Percentiles rank a stretch among this genome's conserved stretches.
Conservation (phyloP, 2,329 filamentous ascomycete species). For the Rugonectria rugulosa region DNA sequence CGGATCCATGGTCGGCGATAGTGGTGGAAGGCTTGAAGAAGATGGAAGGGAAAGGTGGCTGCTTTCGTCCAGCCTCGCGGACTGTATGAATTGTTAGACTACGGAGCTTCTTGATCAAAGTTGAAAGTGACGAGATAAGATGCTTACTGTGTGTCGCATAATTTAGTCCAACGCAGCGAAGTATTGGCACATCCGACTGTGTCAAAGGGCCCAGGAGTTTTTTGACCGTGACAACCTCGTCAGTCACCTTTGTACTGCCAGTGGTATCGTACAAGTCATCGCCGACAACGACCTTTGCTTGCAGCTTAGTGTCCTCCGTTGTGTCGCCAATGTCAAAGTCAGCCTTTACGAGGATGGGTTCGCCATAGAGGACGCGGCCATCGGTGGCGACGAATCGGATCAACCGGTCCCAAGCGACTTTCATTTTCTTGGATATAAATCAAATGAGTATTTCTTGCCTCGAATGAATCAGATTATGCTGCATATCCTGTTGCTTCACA, state of each 20-base stretch:
- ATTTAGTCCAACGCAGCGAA: slow-evolving; percentile 67
- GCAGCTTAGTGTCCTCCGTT: slow-evolving; percentile 54
- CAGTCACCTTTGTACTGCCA: slow-evolving; percentile 57
- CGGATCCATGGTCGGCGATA: slow-evolving; percentile 45
- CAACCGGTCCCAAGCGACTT: slow-evolving; percentile 56
- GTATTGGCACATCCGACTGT: slow-evolving; percentile 59
- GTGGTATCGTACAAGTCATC: slow-evolving; percentile 57
- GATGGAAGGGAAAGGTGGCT: slow-evolving; percentile 56
- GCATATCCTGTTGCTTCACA: background rate
- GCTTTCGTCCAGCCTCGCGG: slow-evolving; percentile 57
- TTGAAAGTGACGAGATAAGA: background rate
- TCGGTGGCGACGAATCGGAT: slow-evolving; percentile 63
- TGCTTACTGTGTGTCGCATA: slow-evolving; percentile 62
- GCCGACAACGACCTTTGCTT: slow-evolving; percentile 61
- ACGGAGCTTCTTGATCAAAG: no score
- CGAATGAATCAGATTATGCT: background rate
- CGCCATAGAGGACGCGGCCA: slow-evolving; percentile 57
- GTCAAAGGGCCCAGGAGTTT: slow-evolving; percentile 60
- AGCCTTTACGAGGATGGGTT: slow-evolving; percentile 55
- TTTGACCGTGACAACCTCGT: slow-evolving; percentile 62
- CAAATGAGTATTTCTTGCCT: background rate
- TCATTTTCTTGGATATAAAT: slow-evolving; percentile 32
- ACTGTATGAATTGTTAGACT: slow-evolving; percentile 45
- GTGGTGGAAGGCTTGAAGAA: slow-evolving; percentile 59
- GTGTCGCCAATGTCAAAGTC: slow-evolving; percentile 55